Conservation (phyloP, 2,329 filamentous ascomycete species). For the Cercospora zeina region DNA sequence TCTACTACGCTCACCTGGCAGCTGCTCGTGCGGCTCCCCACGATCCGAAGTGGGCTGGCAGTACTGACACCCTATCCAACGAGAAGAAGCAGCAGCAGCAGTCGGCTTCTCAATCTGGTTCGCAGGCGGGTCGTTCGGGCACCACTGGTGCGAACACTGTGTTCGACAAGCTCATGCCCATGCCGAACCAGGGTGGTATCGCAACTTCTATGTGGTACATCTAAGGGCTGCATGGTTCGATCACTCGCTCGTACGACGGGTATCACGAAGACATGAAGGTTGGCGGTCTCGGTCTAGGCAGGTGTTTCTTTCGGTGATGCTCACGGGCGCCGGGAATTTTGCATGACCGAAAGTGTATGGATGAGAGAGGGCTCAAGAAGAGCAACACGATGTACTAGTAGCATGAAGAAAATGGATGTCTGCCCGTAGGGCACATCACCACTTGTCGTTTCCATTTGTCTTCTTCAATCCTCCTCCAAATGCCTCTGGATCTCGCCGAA, state of each 20-base stretch:
- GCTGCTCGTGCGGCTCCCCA: constrained; percentile 77
- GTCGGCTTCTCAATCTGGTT: constrained; percentile 26
- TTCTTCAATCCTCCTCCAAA: neutral
- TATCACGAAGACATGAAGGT: neutral
- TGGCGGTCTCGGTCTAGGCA: neutral
- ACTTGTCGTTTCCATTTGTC: neutral
- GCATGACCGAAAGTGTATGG: constrained; percentile 1
- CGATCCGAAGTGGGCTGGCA: constrained; percentile 52
- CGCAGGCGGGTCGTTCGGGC: constrained; percentile 41
- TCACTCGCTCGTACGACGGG: neutral
- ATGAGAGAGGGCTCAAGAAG: constrained; percentile 5
- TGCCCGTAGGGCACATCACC: constrained; percentile 8
- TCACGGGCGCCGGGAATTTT: neutral
- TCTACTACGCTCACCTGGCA: constrained; percentile 95
- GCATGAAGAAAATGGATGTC: constrained; percentile 14
- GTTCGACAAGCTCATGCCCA: constrained; percentile 44
- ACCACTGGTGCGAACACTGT: constrained; percentile 26
- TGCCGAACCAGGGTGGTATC: constrained; percentile 45
- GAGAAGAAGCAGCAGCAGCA: constrained; percentile 21
- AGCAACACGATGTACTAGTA: constrained; percentile 6
- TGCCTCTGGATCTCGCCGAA: neutral
- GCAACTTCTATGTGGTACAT: constrained; percentile 54
- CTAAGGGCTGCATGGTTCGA: constrained; percentile 30
- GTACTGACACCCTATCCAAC: constrained; percentile 26
- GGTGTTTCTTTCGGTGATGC: neutral